These are phyloP conservation scores for Bombardia bombarda DNA, from an alignment of 495 filamentous ascomycete genomes.

Conservation along the genomic window DNA sequence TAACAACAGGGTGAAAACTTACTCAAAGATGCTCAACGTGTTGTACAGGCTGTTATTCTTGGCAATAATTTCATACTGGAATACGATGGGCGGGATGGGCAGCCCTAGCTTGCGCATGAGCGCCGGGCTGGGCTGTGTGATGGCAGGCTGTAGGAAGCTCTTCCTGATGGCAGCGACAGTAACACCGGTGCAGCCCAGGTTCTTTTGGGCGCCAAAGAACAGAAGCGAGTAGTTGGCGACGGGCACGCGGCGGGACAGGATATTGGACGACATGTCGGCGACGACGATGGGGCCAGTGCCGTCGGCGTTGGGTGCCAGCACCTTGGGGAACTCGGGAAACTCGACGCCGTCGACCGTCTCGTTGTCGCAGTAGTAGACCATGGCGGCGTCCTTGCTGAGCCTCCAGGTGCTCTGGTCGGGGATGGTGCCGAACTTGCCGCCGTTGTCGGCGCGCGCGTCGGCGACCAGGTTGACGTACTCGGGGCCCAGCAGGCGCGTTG, in stretches of 20 bases:
- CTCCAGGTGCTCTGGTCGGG: constrained; percentile 70
- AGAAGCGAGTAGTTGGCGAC: constrained; percentile 65
- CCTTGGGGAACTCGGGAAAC: constrained; percentile 66
- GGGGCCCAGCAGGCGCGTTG: constrained; percentile 62
- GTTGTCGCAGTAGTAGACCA: constrained; percentile 90
- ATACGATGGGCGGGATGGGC: constrained; percentile 65
- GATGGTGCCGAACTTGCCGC: constrained; percentile 85
- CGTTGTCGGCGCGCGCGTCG: constrained; percentile 60
- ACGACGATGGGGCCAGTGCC: constrained; percentile 60
- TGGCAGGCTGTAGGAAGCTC: constrained; percentile 58
- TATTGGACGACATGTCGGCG: constrained; percentile 83
- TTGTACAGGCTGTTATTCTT: constrained; percentile 93
- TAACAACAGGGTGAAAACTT: constrained; percentile 8
- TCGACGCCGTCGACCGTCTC: constrained; percentile 96
- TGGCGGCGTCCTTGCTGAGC: constrained; percentile 62
- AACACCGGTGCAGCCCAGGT: constrained; percentile 76
- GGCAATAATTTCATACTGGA: constrained; percentile 72
- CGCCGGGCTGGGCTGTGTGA: constrained; percentile 46
- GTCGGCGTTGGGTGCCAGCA: constrained; percentile 47
- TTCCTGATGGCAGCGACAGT: constrained; percentile 78
- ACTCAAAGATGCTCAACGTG: constrained; percentile 88
- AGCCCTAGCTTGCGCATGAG: constrained; percentile 69
- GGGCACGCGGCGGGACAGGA: constrained; percentile 55
- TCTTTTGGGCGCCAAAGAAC: constrained; percentile 86
- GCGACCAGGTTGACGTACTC: constrained; percentile 72